Evolutionary conservation across 768 basidiomycete genomes (phyloP).

Genomic region (Clathrus columnatus): DNA sequence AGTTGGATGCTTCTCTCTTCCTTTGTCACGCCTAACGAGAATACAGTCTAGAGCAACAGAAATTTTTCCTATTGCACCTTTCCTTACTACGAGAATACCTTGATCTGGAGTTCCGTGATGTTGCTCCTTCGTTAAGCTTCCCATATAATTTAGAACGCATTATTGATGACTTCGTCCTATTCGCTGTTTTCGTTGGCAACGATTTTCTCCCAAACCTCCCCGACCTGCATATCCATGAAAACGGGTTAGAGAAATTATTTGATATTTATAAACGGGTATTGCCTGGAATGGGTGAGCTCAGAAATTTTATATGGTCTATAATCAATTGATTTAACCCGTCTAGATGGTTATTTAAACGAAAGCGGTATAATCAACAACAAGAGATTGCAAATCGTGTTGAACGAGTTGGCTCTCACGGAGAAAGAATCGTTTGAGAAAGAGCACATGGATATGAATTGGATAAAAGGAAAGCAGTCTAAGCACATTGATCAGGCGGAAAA

Average conservation of each 20-base stretch:
- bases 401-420: constrained; percentile 87
- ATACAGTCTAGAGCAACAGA: constrained; percentile 60
- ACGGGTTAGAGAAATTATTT: constrained; percentile 87
- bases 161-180: constrained; percentile 95
- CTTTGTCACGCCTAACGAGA: not conserved
- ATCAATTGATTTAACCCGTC: not conserved
- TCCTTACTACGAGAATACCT: constrained; percentile 95
- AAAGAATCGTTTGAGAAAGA: constrained; percentile 87
- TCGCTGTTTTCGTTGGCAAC: constrained; percentile 96
- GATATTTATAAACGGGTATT: constrained; percentile 92
- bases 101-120: constrained; percentile 84
- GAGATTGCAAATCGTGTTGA: constrained; percentile 76
- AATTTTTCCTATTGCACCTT: constrained; percentile 91
- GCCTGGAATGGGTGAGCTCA: constrained; percentile 54
- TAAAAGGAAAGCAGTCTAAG: constrained; percentile 85
- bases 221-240: constrained; percentile 95
- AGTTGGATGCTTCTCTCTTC: constrained; percentile 1
- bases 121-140: constrained; percentile 62
- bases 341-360: constrained; percentile 93
- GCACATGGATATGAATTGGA: constrained; percentile 84
- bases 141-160: constrained; percentile 84
- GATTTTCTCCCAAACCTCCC: constrained; percentile 96
- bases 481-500: constrained; percentile 58
- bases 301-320: not conserved
- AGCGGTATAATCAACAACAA: constrained; percentile 70